phyloP scores from a whole-genome alignment of 345 rosid genomes.

The Melastoma malabathricum region DNA sequence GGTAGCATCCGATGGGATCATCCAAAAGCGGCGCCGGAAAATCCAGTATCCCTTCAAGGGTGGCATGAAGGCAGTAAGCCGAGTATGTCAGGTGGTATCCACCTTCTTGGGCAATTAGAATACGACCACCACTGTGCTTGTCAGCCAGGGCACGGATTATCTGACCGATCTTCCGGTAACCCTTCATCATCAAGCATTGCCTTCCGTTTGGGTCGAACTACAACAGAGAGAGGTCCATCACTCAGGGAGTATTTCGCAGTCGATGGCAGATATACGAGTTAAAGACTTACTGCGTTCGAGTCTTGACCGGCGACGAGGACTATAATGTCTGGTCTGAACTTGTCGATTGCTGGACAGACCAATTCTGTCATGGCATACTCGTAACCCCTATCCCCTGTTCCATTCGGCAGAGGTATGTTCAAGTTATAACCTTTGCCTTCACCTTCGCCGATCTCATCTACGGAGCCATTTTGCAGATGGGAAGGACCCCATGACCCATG shows the following conservation, averaged over 20 bases:
- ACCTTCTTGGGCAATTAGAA: constrained; percentile 87
- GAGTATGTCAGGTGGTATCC: constrained; percentile 83
- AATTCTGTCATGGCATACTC: constrained; percentile 46
- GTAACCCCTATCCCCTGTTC: constrained; percentile 78
- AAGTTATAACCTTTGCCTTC: constrained; percentile 72
- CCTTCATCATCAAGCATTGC: constrained; percentile 72
- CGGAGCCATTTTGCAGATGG: constrained; percentile 63
- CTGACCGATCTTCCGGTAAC: constrained; percentile 58
- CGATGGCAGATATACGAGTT: too few relatives aligned
- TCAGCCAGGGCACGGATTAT: constrained; percentile 32
- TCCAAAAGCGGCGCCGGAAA: constrained; percentile 32
- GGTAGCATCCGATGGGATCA: constrained; percentile 62
- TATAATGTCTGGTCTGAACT: constrained; percentile 51
- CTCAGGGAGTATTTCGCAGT: too few relatives aligned
- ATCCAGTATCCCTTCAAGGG: constrained; percentile 70
- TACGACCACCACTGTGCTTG: constrained; percentile 36
- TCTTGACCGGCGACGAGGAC: constrained; percentile 80
- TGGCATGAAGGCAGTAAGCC: constrained; percentile 82
- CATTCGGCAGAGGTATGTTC: constrained; percentile 79
- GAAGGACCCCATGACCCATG: constrained; percentile 98
- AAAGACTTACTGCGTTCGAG: constrained; percentile 75
- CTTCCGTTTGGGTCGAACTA: constrained; percentile 94
- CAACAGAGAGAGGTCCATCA: too few relatives aligned
- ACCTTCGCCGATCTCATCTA: constrained; percentile 68
- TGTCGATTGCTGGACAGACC: constrained; percentile 50